Evolutionary conservation across 495 filamentous ascomycete genomes (phyloP).

Genomic region (Penicillium ucsense): DNA sequence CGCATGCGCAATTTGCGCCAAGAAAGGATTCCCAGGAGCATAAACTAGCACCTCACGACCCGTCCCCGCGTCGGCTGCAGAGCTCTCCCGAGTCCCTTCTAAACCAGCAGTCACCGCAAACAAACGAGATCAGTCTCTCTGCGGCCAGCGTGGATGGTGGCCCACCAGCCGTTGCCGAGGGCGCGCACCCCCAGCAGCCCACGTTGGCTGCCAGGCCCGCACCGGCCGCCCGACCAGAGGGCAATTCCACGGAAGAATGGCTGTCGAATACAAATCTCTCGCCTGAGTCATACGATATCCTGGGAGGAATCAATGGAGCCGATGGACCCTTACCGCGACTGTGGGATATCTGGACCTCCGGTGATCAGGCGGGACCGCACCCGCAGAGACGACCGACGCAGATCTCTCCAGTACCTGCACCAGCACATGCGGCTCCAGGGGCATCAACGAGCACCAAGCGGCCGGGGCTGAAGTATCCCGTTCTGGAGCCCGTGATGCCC

Average conservation of each 20-base stretch:
- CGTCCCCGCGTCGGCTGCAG: slow-evolving; percentile 15
- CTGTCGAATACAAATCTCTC: slow-evolving; percentile 30
- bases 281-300: slow-evolving; percentile 26
- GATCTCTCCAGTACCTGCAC: slow-evolving; percentile 5
- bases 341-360: slow-evolving; percentile 29
- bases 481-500: slow-evolving; percentile 72
- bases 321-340: slow-evolving; percentile 27
- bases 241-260: slow-evolving; percentile 32
- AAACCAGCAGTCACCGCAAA: slow-evolving; percentile 21
- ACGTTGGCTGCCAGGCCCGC: neutral
- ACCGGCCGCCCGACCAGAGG: slow-evolving; percentile 1
- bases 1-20: neutral
- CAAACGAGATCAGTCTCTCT: slow-evolving; percentile 26
- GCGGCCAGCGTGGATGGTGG: slow-evolving; percentile 24
- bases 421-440: slow-evolving; percentile 6
- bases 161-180: slow-evolving; percentile 17
- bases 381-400: slow-evolving; percentile 1
- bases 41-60: slow-evolving; percentile 6
- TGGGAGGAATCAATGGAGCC: slow-evolving; percentile 16
- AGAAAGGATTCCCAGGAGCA: slow-evolving; percentile 7
- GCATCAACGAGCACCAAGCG: slow-evolving; percentile 4
- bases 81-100: slow-evolving; percentile 22
- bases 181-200: slow-evolving; percentile 9
- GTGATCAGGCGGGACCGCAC: slow-evolving; percentile 19
- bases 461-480: slow-evolving; percentile 63